These are phyloP conservation scores for Umbelopsis sp. DNA, from an alignment of 192 early-diverging fungal genomes.

Conservation along the genomic window DNA sequence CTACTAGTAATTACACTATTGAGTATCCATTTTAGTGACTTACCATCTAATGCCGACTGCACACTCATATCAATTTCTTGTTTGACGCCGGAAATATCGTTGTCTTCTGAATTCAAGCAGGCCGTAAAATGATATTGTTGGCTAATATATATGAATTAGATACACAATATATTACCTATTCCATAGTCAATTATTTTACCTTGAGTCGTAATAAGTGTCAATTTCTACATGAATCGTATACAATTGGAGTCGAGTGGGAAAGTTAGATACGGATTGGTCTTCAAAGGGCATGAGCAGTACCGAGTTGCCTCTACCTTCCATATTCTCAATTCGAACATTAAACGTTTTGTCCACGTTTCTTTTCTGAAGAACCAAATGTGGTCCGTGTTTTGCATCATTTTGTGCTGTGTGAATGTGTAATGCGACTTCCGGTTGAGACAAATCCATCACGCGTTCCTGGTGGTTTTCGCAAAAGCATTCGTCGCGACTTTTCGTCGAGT, in stretches of 20 bases:
- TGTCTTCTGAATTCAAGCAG: neutral
- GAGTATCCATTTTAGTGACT: neutral
- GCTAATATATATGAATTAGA: neutral
- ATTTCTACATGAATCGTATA: neutral
- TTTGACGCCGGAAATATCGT: constrained; percentile 6
- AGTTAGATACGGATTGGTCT: neutral
- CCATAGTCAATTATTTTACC: neutral
- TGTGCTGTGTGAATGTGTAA: neutral
- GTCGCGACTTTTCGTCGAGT: neutral
- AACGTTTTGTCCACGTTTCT: neutral
- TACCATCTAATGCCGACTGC: constrained; percentile 13
- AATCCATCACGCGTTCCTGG: constrained; percentile 17
- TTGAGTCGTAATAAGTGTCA: neutral
- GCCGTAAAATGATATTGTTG: neutral
- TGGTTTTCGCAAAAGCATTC: neutral
- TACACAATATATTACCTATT: neutral
- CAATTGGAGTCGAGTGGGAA: neutral
- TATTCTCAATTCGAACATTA: neutral
- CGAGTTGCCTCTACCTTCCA: neutral
- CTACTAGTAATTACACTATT: neutral
- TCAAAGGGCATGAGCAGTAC: neutral
- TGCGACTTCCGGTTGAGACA: constrained; percentile 5
- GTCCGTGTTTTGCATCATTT: neutral
- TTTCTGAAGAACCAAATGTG: neutral
- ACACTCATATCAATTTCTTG: neutral